Evolutionary conservation across 2,329 filamentous ascomycete species (phyloP), one percentile per base, ranked within the genome.

Genomic region (Cladosporium sphaerospermum): DNA sequence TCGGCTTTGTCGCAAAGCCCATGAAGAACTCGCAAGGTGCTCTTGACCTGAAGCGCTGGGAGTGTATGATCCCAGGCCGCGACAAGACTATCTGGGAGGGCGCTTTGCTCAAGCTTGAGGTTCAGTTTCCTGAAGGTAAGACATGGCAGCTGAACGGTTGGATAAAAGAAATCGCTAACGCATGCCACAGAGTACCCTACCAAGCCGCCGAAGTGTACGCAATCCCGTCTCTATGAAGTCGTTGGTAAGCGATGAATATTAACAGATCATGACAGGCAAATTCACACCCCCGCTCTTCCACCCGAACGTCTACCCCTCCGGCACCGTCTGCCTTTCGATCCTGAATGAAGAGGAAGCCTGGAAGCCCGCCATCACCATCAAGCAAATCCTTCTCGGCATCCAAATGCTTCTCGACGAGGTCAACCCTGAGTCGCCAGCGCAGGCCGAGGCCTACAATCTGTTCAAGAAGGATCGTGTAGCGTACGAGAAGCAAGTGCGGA

Each of bases 321-420:
- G 93, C 61, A 99, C 93, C 45, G 93, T 99, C 57, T 99, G 93
- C 68, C 80, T 99, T 18, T 96, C 89, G 28, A 99, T 99, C 61
- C 75, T 99, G 60, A 99, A 97, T 73, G 95, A 99, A 71, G 93
- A 99, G 64, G 93, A 99, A 70, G 91, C 88, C 6, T 99, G 95
- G 93, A 95, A 95, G 71, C 95, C 93, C 1, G 92, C 93, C 6
- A 99, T 99, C 66, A 99, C 93, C 0, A 89, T 99, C 70, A 97
- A 96, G 74, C 90, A 97, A 73, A 97, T 99, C 59, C 81, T 97
- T 5, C 80, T 97, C 1, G 93, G 93, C 45, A 95, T 99, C 54
- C 93, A 99, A 71, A 92, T 95, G 64, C 81, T 99, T 1, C 83
- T 99, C 39, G 86, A 99, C 69, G 92, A 96, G 64, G 93, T 95